Evolutionary conservation across 331 rosid genomes (phyloP).

Genomic region (Saraca asoca): DNA sequence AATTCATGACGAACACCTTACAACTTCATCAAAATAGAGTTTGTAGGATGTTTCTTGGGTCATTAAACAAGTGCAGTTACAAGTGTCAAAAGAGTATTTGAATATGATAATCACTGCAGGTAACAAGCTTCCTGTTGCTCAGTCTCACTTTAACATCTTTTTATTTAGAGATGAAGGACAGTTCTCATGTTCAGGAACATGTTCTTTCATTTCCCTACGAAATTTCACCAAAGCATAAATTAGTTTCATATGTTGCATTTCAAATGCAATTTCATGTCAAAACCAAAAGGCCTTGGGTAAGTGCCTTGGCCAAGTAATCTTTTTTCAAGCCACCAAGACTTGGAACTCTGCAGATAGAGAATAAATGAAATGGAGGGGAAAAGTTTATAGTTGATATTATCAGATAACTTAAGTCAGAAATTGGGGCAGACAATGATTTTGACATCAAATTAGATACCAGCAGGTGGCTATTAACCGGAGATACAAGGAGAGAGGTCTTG

Average conservation of each 20-base stretch:
- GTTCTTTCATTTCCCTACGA: not conserved
- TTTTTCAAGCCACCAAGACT: too few species aligned
- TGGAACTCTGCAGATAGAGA: not conserved
- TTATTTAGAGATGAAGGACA: not conserved
- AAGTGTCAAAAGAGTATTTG: too few species aligned
- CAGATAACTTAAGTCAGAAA: not conserved
- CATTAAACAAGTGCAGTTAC: too few species aligned
- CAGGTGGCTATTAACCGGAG: constrained; percentile 1
- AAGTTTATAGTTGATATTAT: too few species aligned
- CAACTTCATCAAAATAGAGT: constrained; percentile 17
- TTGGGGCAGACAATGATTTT: not conserved
- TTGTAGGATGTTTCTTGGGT: constrained; percentile 1
- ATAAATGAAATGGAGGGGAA: not conserved
- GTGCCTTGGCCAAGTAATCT: too few species aligned
- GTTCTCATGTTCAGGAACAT: not conserved
- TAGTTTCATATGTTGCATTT: constrained; percentile 1
- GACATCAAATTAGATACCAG: constrained; percentile 12
- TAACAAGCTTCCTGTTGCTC: too few species aligned
- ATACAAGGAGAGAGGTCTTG: not conserved
- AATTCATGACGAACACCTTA: constrained; percentile 6
- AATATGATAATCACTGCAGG: too few species aligned
- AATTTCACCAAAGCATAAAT: not conserved
- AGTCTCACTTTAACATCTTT: too few species aligned
- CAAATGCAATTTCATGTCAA: not conserved
- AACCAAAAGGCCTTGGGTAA: too few species aligned